phyloP scores from a whole-genome alignment of 768 basidiomycete species.

The Epithele typhae region DNA sequence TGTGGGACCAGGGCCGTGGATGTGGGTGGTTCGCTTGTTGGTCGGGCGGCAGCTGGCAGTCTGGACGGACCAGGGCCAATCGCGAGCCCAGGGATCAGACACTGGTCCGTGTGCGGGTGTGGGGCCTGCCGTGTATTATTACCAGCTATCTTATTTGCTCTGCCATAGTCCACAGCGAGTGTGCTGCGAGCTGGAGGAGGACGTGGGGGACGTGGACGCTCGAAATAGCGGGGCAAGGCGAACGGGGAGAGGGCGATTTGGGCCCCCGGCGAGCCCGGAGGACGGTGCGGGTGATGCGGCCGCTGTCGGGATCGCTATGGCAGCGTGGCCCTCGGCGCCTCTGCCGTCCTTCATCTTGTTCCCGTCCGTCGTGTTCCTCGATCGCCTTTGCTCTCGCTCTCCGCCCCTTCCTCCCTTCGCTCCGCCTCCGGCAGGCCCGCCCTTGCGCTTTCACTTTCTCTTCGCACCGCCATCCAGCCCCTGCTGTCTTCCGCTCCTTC shows the following conservation, averaged over 20 bases:
- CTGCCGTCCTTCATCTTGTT: not conserved
- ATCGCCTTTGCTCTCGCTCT: not conserved
- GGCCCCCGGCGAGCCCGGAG: not conserved
- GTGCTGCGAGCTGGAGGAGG: no score
- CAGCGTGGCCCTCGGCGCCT: not conserved
- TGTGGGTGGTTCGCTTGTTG: no score
- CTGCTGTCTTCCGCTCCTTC: no score
- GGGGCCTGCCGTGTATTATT: not conserved
- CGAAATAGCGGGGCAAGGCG: no score
- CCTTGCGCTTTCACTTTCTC: slow-evolving; percentile 16
- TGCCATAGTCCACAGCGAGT: not conserved
- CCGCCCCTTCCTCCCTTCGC: slow-evolving; percentile 16
- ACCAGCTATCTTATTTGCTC: not conserved
- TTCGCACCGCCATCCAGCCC: slow-evolving; percentile 5
- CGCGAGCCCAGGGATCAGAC: not conserved
- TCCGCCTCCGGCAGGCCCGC: slow-evolving; percentile 31
- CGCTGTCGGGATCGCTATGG: slow-evolving; percentile 9
- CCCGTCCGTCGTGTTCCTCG: slow-evolving; percentile 9
- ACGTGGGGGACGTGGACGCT: no score
- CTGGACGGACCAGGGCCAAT: not conserved
- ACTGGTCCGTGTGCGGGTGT: not conserved
- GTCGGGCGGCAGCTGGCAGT: not conserved
- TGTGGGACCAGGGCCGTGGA: no score
- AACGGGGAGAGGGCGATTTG: not conserved
- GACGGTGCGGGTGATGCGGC: not conserved